Evolutionary conservation across 2,329 filamentous ascomycete species (phyloP).

Genomic region (Epichloe gansuensis): DNA sequence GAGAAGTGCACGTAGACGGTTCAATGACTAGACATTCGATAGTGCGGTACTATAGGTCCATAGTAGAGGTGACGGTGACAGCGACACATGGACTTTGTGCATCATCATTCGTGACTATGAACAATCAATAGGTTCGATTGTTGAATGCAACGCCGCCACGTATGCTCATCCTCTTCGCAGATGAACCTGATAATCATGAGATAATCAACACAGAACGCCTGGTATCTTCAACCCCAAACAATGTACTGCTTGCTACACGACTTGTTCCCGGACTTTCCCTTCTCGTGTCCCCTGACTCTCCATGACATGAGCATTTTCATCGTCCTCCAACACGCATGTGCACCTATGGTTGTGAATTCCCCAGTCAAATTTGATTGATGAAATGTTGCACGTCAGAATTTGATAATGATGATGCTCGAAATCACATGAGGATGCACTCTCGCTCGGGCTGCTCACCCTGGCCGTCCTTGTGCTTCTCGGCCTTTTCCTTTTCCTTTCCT

Average conservation of each 20-base stretch:
- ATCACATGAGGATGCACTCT: conserved; percentile 37
- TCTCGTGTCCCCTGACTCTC: neutral
- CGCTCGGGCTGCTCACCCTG: conserved; percentile 28
- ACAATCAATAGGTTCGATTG: neutral
- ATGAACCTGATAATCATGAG: neutral
- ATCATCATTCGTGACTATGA: neutral
- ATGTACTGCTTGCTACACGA: neutral
- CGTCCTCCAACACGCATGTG: neutral
- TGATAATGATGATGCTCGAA: neutral
- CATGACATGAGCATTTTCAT: too few relatives aligned
- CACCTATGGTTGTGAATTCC: neutral
- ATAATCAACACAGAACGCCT: neutral
- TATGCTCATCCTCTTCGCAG: neutral
- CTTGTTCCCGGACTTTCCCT: neutral
- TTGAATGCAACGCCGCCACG: neutral
- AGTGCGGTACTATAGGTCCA: too few relatives aligned
- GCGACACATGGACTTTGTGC: too few relatives aligned
- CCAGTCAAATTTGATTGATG: too few relatives aligned
- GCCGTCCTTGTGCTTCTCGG: conserved; percentile 22
- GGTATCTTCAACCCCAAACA: neutral
- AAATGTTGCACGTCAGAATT: too few relatives aligned
- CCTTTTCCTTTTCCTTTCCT: conserved; percentile 27
- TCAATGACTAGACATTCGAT: too few relatives aligned
- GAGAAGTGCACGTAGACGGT: too few relatives aligned
- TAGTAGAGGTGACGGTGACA: too few relatives aligned